Percentiles rank a stretch among this genome's conserved stretches.
These are phyloP conservation scores for Meredithiella fracta DNA, from an alignment of 2,329 filamentous ascomycete genomes.

Conservation along the genomic window DNA sequence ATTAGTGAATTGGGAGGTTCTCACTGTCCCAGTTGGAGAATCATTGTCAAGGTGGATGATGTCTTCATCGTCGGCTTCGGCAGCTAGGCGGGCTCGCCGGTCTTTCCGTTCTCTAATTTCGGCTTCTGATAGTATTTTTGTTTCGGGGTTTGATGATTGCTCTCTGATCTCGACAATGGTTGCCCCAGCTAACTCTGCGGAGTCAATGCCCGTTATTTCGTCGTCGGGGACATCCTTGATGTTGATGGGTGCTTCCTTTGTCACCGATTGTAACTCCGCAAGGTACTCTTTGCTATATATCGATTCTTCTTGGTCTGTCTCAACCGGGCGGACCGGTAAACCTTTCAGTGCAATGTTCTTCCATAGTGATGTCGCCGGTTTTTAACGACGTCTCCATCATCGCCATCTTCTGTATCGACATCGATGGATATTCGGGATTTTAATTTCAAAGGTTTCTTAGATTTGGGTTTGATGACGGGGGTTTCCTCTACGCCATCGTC, in stretches of 20 bases:
- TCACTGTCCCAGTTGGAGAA: slow-evolving; percentile 26
- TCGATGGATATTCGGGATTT: slow-evolving; percentile 59
- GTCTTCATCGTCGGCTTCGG: slow-evolving; percentile 35
- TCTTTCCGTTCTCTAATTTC: slow-evolving; percentile 88
- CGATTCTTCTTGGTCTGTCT: slow-evolving; percentile 50
- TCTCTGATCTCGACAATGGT: slow-evolving; percentile 39
- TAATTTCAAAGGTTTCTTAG: slow-evolving; percentile 47
- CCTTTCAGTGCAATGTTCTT: slow-evolving; percentile 31
- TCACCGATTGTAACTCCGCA: slow-evolving; percentile 69
- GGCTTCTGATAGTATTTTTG: slow-evolving; percentile 57
- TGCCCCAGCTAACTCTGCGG: slow-evolving; percentile 45
- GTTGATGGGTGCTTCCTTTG: slow-evolving; percentile 58
- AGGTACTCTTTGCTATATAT: slow-evolving; percentile 78
- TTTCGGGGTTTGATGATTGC: slow-evolving; percentile 20
- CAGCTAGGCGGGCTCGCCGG: slow-evolving; percentile 63
- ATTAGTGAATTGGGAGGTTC: slow-evolving; percentile 8
- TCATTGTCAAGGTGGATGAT: slow-evolving; percentile 49
- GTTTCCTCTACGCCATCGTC: slow-evolving; percentile 26
- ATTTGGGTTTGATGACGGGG: slow-evolving; percentile 21
- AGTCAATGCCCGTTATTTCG: slow-evolving; percentile 36
- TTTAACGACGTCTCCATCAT: slow-evolving; percentile 44
- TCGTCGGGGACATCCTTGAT: slow-evolving; percentile 26
- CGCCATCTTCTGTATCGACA: slow-evolving; percentile 35
- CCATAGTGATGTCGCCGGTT: slow-evolving; percentile 43
- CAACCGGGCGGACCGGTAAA: slow-evolving; percentile 40